Conservation (phyloP, 1,139 yeast genomes). For the Protomyces macrosporus region DNA sequence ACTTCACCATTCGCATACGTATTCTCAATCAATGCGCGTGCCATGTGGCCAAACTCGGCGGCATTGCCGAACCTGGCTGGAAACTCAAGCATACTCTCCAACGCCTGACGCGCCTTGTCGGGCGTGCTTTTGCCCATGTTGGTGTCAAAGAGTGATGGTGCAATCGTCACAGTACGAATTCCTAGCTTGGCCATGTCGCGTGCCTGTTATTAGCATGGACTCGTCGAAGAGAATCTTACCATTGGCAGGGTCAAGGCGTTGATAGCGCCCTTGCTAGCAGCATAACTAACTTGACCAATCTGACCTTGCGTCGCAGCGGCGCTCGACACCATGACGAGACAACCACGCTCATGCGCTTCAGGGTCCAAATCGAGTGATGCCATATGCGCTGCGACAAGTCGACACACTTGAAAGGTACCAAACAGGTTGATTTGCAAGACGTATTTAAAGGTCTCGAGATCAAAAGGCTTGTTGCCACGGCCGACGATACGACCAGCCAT, state of each 20-base stretch:
- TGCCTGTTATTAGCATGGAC: slow-evolving; percentile 40
- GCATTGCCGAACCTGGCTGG: slow-evolving; percentile 30
- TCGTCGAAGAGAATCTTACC: neutral
- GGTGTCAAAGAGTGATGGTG: slow-evolving; percentile 31
- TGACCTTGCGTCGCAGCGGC: slow-evolving; percentile 31
- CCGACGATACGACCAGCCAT: slow-evolving; percentile 28
- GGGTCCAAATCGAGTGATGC: slow-evolving; percentile 17
- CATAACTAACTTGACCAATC: slow-evolving; percentile 40
- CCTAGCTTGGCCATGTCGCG: slow-evolving; percentile 61
- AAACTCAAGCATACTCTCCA: slow-evolving; percentile 28
- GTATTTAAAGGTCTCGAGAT: slow-evolving; percentile 27
- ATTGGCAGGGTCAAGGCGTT: slow-evolving; percentile 53
- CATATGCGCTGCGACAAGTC: slow-evolving; percentile 30
- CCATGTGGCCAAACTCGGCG: slow-evolving; percentile 30
- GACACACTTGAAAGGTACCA: slow-evolving; percentile 29
- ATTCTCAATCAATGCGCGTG: slow-evolving; percentile 23
- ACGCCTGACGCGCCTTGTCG: slow-evolving; percentile 14
- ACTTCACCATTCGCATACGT: slow-evolving; percentile 30
- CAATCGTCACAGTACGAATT: slow-evolving; percentile 42
- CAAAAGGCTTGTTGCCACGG: slow-evolving; percentile 27
- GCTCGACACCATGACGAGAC: slow-evolving; percentile 29
- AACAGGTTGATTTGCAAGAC: slow-evolving; percentile 30
- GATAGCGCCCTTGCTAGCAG: slow-evolving; percentile 44
- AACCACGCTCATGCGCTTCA: slow-evolving; percentile 30
- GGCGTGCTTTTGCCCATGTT: slow-evolving; percentile 28